Base-by-base conservation (phyloP, 768 basidiomycete species). In the Xerocomellus dryophilus region DNA sequence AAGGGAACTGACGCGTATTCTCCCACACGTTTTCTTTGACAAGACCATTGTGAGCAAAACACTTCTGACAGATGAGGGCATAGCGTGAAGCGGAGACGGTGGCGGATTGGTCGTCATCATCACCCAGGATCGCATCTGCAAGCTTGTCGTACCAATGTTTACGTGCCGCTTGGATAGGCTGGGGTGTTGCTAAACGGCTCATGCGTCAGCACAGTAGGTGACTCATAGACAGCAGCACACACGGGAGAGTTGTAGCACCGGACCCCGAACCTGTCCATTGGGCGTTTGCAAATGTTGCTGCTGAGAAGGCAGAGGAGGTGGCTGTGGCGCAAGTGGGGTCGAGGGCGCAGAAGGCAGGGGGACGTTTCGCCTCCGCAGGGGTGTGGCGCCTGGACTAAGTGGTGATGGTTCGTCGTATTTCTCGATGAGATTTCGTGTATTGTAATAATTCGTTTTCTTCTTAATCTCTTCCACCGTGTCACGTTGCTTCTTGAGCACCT, bases 391-490 rank as follows among this genome's bases (percentile, higher is more conserved):
- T 49, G 62, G 48, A 25, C 23, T 25, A 23, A 66, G 55, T 3
- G 78, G 66, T 17, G 73, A 54, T 6, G 73, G 63, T 35, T 89
- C 90, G 58, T 96, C 96, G 63, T 97, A 98, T 53, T 85, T 83
- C 67, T 96, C 93, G 17, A 99, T 77, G 42, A 99, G 78, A 61
- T 88, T 91, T 48, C 90, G 85, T 27, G 94, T 99, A 11, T 83
- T 83, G 67, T 99, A 92, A 71, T 91, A 99, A 61, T 98, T 96
- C 2, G 95, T 98, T 69, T 90, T 93, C 76, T 93, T 93, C 79
- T 99, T 99, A 61, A 98, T 91, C 61, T 97, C 95, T 58, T 96
- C 93, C 35, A 99, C 81, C 65, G 90, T 93, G 21, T 79, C 77
- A 18, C 90, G 86, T 58, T 95, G 93, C 63, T 87, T 77, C 64